Percentiles rank a stretch among this genome's conserved stretches.
Conservation (phyloP, 176 grass and related monocot genomes). For the Oryza brachyantha region DNA sequence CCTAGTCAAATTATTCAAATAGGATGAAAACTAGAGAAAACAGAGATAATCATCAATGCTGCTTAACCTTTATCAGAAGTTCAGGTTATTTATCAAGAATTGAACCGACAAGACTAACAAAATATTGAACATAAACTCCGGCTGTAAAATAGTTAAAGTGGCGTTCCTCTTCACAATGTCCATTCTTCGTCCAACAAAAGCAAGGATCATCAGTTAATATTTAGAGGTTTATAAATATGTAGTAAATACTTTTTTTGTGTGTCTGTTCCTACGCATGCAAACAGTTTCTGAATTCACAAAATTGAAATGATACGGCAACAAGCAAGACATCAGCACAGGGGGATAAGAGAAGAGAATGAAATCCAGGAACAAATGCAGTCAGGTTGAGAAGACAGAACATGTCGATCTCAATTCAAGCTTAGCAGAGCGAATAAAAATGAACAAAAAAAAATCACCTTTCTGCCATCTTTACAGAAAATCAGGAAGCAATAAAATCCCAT, state of each 20-base stretch:
- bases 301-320: not conserved
- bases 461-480: not conserved
- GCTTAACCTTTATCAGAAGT: not conserved
- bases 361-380: not conserved
- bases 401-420: not conserved
- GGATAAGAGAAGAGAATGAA: not conserved
- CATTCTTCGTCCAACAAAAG: not conserved
- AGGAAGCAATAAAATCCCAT: constrained; percentile 1
- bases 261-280: not conserved
- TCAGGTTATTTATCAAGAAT: not conserved
- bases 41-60: not conserved
- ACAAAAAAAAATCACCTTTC: not conserved
- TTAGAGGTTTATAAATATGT: not conserved
- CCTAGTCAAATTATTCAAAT: not conserved
- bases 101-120: not conserved
- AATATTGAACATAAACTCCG: not conserved
- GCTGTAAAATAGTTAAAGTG: constrained; percentile 18
- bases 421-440: not conserved
- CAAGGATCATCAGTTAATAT: not conserved
- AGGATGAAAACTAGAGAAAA: not conserved
- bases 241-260: not conserved
- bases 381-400: not conserved
- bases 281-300: not conserved
- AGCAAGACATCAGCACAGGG: not conserved
- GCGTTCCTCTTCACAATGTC: not conserved